These are phyloP conservation scores for Phytophthora pini DNA, from an alignment of 352 stramenopile genomes.

Conservation along the genomic window DNA sequence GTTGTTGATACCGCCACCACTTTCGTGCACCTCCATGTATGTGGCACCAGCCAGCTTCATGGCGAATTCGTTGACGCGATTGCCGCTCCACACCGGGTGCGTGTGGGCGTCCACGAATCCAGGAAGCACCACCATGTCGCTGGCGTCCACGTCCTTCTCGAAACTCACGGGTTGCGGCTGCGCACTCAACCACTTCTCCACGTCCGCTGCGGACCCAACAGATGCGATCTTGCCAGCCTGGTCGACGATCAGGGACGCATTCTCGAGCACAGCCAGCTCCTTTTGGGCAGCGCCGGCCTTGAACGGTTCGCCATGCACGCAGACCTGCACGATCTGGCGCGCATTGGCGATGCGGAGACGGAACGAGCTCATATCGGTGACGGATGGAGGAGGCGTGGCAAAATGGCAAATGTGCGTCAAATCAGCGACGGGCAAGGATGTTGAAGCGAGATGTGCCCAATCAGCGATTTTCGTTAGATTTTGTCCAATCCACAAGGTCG, in stretches of 20 bases:
- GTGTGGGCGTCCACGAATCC: slow-evolving; percentile 87
- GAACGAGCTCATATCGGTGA: slow-evolving; percentile 67
- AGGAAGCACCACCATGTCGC: slow-evolving; percentile 71
- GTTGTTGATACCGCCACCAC: slow-evolving; percentile 81
- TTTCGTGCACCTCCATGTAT: slow-evolving; percentile 87
- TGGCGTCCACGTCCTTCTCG: slow-evolving; percentile 74
- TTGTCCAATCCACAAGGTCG: slow-evolving; percentile 14
- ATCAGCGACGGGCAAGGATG: slow-evolving; percentile 16
- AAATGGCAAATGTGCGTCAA: slow-evolving; percentile 36
- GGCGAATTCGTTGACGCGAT: slow-evolving; percentile 86
- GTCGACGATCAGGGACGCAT: slow-evolving; percentile 67
- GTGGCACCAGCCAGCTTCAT: slow-evolving; percentile 88
- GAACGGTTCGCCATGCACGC: slow-evolving; percentile 60
- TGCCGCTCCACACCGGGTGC: slow-evolving; percentile 86
- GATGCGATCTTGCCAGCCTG: slow-evolving; percentile 62
- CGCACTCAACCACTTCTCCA: slow-evolving; percentile 57
- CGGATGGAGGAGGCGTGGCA: slow-evolving; percentile 14
- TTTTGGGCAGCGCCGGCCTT: slow-evolving; percentile 71
- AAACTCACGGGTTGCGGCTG: slow-evolving; percentile 75
- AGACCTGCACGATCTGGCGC: slow-evolving; percentile 79
- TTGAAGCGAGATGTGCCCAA: slow-evolving; percentile 21
- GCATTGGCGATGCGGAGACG: slow-evolving; percentile 72
- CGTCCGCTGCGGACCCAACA: slow-evolving; percentile 62
- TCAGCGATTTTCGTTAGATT: slow-evolving; percentile 11
- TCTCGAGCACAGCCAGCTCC: slow-evolving; percentile 64